Evolutionary conservation across 2,329 filamentous ascomycete genomes (phyloP), one percentile per base, ranked within the genome.

Genomic region (Lithohypha guttulata): DNA sequence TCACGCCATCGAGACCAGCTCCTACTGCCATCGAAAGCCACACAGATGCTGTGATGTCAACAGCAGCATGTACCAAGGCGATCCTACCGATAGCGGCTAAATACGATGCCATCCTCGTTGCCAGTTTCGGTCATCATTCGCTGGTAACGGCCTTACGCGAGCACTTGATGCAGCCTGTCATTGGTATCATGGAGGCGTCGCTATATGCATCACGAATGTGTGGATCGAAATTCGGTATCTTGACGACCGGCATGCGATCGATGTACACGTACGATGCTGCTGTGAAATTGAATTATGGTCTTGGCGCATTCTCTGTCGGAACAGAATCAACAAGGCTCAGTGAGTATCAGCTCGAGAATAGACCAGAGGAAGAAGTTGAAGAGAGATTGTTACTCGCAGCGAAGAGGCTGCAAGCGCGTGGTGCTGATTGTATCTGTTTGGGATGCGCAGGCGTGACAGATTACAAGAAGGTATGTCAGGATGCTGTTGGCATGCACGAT

Each of bases 131-230:
- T 39, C 60, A 65, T 22, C 66, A 70, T 42, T 60, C 64, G 1
- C 56, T 70, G 2, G 65, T 66, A 40, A 52, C 54, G 15, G 64
- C 66, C 51, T 53, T 70, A 23, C 56, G 65, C 1, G 66, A 70
- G 45, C 66, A 69, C 36, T 56, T 65, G 25, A 42, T 50, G 2
- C 53, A 64, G 35, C 68, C 67, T 0, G 54, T 63, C 3, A 61
- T 69, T 2, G 68, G 68, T 2, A 70, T 71, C 42, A 70, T 71
- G 65, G 68, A 71, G 50, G 65, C 67, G 1, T 59, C 54, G 4
- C 55, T 71, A 2, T 71, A 73, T 46, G 57, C 65, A 4, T 63
- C 67, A 4, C 52, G 66, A 5, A 71, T 68, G 39, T 56, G 72
- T 2, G 70, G 69, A 2, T 58, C 60, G 5, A 51, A 57, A 2